Conservation (phyloP, 352 stramenopile genomes). For the Globisporangium sylvaticum region DNA sequence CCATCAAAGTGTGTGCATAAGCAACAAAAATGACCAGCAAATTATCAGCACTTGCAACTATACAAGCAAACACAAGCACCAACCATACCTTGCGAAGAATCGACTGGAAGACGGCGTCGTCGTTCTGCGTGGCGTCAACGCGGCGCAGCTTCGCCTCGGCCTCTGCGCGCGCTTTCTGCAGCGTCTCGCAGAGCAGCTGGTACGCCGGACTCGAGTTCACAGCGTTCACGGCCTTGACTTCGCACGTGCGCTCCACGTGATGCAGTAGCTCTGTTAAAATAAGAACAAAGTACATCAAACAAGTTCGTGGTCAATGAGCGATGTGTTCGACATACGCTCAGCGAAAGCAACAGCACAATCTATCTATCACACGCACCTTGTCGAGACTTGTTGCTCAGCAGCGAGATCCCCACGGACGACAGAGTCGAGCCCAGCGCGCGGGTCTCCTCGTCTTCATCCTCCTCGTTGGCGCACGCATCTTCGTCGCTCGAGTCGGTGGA, state of each 20-base stretch:
- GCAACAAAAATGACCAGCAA: too few species aligned
- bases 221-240: constrained; percentile 48
- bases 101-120: constrained; percentile 17
- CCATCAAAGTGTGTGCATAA: too few species aligned
- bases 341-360: not conserved
- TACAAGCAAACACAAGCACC: too few species aligned
- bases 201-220: constrained; percentile 59
- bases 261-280: constrained; percentile 44
- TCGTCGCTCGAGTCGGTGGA: constrained; percentile 47
- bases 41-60: too few species aligned
- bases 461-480: constrained; percentile 16
- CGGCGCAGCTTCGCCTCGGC: constrained; percentile 41
- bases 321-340: not conserved
- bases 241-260: constrained; percentile 58
- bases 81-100: constrained; percentile 30
- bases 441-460: constrained; percentile 8
- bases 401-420: constrained; percentile 7
- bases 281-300: not conserved
- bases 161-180: constrained; percentile 50
- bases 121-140: constrained; percentile 16
- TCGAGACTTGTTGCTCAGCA: constrained; percentile 16
- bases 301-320: too few species aligned
- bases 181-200: constrained; percentile 49
- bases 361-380: constrained; percentile 23
- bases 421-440: constrained; percentile 5